These are phyloP conservation scores for Calamus simplicifolius DNA, from an alignment of 176 grass and related monocot species.

Conservation along the genomic window DNA sequence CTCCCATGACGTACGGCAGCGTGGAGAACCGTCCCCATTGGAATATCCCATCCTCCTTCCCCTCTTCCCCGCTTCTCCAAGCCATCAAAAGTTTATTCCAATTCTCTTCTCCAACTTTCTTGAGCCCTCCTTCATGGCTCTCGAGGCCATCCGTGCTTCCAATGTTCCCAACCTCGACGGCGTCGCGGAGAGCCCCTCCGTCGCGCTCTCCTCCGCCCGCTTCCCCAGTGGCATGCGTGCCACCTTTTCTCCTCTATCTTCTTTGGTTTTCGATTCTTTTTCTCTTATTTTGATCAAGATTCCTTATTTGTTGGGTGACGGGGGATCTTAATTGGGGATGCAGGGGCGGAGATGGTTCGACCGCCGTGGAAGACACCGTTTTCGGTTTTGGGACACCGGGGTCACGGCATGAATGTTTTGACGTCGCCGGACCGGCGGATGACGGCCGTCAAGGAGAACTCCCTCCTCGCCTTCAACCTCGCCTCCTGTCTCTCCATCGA, in stretches of 20 bases:
- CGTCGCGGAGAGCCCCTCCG: slow-evolving; percentile 23
- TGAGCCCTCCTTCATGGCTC: slow-evolving; percentile 25
- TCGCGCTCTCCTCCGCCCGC: slow-evolving; percentile 24
- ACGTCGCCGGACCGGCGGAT: slow-evolving; percentile 20
- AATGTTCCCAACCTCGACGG: slow-evolving; percentile 44
- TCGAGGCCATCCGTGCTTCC: slow-evolving; percentile 72
- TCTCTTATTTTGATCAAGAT: too few species aligned
- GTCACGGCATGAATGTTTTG: slow-evolving; percentile 59
- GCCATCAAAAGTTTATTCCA: too few species aligned
- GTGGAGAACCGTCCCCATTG: not conserved
- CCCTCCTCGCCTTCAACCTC: slow-evolving; percentile 47
- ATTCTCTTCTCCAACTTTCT: too few species aligned
- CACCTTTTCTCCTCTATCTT: too few species aligned
- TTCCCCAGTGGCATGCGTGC: slow-evolving; percentile 17
- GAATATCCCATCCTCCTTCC: slow-evolving; percentile 15
- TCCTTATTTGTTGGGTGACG: too few species aligned
- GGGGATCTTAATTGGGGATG: too few species aligned
- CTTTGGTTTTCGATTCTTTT: too few species aligned
- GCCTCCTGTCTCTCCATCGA: slow-evolving; percentile 29
- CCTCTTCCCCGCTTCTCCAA: too few species aligned
- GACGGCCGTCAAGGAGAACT: slow-evolving; percentile 40
- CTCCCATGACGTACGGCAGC: too few species aligned
- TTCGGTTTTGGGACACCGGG: slow-evolving; percentile 47
- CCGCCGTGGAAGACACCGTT: slow-evolving; percentile 12
- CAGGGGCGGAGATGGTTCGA: not conserved